Evolutionary conservation across 2,329 filamentous ascomycete species (phyloP), one percentile per base, ranked within the genome.

Genomic region (Alternaria viburni): DNA sequence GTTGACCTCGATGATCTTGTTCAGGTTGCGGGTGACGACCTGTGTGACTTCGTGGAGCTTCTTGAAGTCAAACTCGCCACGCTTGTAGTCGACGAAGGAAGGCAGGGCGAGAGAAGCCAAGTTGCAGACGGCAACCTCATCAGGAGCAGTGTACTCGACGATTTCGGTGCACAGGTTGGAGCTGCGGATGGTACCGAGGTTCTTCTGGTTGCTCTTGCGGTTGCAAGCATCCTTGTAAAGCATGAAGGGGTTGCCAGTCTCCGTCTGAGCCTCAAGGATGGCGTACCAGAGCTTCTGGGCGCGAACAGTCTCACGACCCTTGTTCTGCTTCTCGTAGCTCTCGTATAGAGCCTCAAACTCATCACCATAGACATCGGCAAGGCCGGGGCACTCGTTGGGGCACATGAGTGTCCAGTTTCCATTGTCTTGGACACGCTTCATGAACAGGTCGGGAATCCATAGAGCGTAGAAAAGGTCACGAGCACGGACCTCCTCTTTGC

Each of bases 201-300:
- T 99, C 91, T 99, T 98, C 86, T 99, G 96, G 88, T 99, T 99
- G 87, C 94, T 97, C 91, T 99, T 99, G 81, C 90, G 90, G 89
- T 99, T 99, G 89, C 92, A 95, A 77, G 90, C 88, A 83, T 99
- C 96, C 87, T 99, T 99, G 90, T 99, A 99, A 64, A 98, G 90
- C 93, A 99, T 99, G 85, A 97, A 99, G 52, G 96, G 96, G 83
- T 97, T 98, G 74, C 96, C 96, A 49, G 96, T 99, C 89, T 99
- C 96, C 32, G 95, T 98, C 85, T 99, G 96, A 54, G 96, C 93
- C 84, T 99, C 96, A 51, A 99, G 88, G 70, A 99, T 97, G 71
- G 95, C 93, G 80, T 98, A 98, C 96, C 96, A 99, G 62, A 99
- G 90, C 88, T 99, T 99, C 87, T 99, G 96, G 23, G 96, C 96